Base-by-base conservation (phyloP, 1,284 basidiomycete genomes). In the Tilletiopsis washingtonensis region DNA sequence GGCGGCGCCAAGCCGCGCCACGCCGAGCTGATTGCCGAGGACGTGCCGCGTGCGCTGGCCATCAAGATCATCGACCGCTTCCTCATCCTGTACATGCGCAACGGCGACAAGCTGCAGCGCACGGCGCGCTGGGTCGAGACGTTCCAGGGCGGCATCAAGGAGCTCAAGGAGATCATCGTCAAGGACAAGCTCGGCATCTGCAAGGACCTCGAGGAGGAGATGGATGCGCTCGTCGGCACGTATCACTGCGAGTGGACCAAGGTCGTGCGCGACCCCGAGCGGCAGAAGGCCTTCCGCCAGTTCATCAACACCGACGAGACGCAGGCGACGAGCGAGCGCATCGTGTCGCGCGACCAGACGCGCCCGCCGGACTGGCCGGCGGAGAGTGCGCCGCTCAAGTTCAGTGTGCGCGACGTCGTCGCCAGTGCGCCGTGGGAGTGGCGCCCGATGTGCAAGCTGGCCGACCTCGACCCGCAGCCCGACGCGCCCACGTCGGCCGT, bases 121-220 rank as follows among this genome's bases (percentile, higher is more conserved):
- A 87, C 85, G 0, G 84, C 85, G 0, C 77, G 84, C 21, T 87
- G 85, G 85, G 76, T 86, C n/a, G 85, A 86, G 49, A 70, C 73
- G 19, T 79, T 84, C 70, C 83, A 85, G 17, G 82, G 82, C 5
- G 84, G 84, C 0, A 79, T 84, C 51, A 81, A 83, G 64, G 81
- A 80, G 24, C 50, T 86, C 9, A 78, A 78, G 47, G 80, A 79
- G 42, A 81, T 88, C 25, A 77, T 88, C 38, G 62, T 87, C 41
- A 80, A 85, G n/a, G 85, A 88, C 62, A 80, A 83, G 59, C 78
- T 88, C 0, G 84, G 84, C 3, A 85, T 88, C 60, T 86, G 85
- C 64, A 76, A 74, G 14, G 82, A 85, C 36, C 77, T 87, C 5
- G 85, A 86, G 55, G 75, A 75, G n/a, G 78, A 83, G 41, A 87